A percentile compares a stretch with the other conserved stretches of the same genome.
phyloP scores from a whole-genome alignment of 805 yeast species.

The Candida nanaspora region DNA sequence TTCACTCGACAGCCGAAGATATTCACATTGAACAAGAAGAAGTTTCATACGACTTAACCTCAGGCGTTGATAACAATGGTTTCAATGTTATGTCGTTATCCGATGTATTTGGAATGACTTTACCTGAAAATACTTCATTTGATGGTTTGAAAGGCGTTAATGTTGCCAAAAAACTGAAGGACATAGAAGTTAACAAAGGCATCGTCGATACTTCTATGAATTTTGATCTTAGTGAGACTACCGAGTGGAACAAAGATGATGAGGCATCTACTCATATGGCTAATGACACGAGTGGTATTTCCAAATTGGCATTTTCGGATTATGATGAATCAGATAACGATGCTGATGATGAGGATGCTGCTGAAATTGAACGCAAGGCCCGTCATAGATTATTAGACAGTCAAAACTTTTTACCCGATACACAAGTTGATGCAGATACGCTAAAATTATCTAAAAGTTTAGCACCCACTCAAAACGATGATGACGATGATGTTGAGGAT shows the following conservation, averaged over 20 bases:
- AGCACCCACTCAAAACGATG: conserved; percentile 3
- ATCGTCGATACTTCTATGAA: neutral
- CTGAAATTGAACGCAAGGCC: neutral
- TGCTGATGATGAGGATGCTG: conserved; percentile 19
- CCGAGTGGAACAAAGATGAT: neutral
- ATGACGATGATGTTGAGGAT: conserved; percentile 10
- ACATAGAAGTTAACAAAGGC: conserved; percentile 2
- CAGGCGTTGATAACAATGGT: conserved; percentile 1
- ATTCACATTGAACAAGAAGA: conserved; percentile 8
- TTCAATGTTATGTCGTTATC: conserved; percentile 18
- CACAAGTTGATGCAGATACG: conserved; percentile 19
- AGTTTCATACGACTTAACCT: conserved; percentile 15
- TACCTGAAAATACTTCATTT: conserved; percentile 13
- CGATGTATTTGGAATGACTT: conserved; percentile 17
- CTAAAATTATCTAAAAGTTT: conserved; percentile 1
- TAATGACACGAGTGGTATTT: neutral
- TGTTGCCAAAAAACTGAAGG: conserved; percentile 13
- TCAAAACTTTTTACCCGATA: conserved; percentile 23
- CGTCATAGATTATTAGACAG: conserved; percentile 13
- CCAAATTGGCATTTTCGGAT: neutral
- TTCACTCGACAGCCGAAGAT: conserved; percentile 3
- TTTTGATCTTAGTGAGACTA: neutral
- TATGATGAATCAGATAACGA: conserved; percentile 11
- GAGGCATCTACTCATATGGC: neutral
- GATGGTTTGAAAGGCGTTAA: conserved; percentile 12